Conservation (phyloP, 495 filamentous ascomycete genomes). For the Cryomyces antarcticus region DNA sequence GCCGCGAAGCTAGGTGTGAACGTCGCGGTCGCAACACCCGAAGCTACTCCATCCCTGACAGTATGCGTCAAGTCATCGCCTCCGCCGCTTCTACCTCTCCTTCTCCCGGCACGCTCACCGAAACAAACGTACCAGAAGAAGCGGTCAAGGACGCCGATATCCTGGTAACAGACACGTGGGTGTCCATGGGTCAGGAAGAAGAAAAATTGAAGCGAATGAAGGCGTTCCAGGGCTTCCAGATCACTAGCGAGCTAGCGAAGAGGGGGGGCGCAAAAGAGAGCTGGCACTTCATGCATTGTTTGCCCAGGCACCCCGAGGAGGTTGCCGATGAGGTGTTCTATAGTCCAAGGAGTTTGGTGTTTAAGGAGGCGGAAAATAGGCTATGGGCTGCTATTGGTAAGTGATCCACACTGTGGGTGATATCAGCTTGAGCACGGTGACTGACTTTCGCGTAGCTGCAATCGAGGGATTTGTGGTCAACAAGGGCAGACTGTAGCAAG, state of each 20-base stretch:
- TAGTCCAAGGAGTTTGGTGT: conserved; percentile 59
- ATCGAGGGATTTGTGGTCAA: conserved; percentile 84
- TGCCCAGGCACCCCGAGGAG: conserved; percentile 87
- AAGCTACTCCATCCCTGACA: conserved; percentile 52
- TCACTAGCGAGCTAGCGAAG: conserved; percentile 62
- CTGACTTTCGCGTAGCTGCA: conserved; percentile 12
- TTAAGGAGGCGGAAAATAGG: conserved; percentile 84
- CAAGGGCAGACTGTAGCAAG: conserved; percentile 47
- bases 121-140: conserved; percentile 66
- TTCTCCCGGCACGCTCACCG: conserved; percentile 41
- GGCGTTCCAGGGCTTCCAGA: conserved; percentile 77
- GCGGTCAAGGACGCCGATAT: conserved; percentile 78
- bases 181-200: conserved; percentile 90
- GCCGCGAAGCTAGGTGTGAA: conserved; percentile 73
- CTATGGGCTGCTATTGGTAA: conserved; percentile 65
- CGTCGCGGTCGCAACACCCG: conserved; percentile 67
- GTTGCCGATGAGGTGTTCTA: conserved; percentile 92
- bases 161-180: conserved; percentile 90
- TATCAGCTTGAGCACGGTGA: background rate
- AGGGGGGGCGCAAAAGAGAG: conserved; percentile 67
- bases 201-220: conserved; percentile 54
- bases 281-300: conserved; percentile 98
- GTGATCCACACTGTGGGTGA: conserved; percentile 10
- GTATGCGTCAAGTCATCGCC: conserved; percentile 49
- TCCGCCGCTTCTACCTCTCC: conserved; percentile 32